Base-by-base conservation (phyloP, 805 yeast species). In the Candida sithepensis region DNA sequence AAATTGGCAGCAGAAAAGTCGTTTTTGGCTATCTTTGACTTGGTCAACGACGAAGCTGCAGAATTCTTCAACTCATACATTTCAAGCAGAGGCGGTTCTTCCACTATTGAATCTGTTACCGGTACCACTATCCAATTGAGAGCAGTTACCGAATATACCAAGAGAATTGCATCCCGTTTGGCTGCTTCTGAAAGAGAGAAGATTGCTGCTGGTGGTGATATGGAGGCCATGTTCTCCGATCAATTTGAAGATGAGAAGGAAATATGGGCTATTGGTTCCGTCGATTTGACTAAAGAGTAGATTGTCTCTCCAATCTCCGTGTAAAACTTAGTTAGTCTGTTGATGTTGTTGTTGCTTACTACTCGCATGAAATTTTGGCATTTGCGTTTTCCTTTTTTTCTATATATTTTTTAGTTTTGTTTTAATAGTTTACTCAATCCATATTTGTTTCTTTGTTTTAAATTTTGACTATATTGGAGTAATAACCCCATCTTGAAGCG, bases 1-100 rank as follows among this genome's bases (percentile, higher is more conserved):
- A 91, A 90, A 60, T 74, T 92, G 52, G 97, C 97, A 1, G 96
- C 96, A 7, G 99, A 92, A 65, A 88, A 88, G 70, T 90, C 95
- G 0, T 90, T 78, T 64, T 64, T 91, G 54, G 80, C 88, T 2
- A 62, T 89, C 16, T 85, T 90, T 67, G 73, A 77, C 42, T 70
- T 92, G 56, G 84, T 87, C 28, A 88, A 84, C 23, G 96, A 86
- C 52, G 77, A 69, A 9, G 70, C 73, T 19, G 63, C 77, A 68
- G 65, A 52, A 1, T 62, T 67, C 22, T 89, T 88, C 69, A 77
- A 75, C 45, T 58, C 58, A 10, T 92, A 97, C 97, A 77, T 86
- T 47, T 69, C 56, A 1, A 58, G 65, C 1, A 68, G 57, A 9
- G 67, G 61, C 12, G 59, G 70, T 3, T 55, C 74, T 10, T 64